Evolutionary conservation across 352 stramenopile genomes (phyloP), one percentile per base, ranked within the genome.

Genomic region (Pythium vanterpoolii): DNA sequence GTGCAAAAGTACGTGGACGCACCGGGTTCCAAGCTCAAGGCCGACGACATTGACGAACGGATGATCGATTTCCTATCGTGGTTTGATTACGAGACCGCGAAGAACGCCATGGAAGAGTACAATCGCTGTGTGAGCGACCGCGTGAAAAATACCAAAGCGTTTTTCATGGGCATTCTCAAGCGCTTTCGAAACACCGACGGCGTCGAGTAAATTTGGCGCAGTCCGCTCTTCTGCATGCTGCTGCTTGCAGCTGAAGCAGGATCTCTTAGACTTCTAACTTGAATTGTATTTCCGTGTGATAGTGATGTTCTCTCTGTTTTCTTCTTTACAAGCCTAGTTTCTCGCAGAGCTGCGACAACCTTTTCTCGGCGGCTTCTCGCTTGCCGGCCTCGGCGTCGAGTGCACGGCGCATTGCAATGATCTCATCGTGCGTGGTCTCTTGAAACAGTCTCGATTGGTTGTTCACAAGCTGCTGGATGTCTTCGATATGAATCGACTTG

Each of bases 101-200:
- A 93, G 71, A 74, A 68, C 16, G 78, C 86, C 27, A 68, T 95
- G 4, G 80, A 93, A 1, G 86, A 93, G 73, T 93, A 87, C 72
- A 87, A 90, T 62, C 71, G 70, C 13, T 84, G 83, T 46, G 76
- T 93, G 13, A 77, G 66, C 42, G 79, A 92, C 30, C 78, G 69
- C 49, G 85, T 95, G 62, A 71, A 79, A 46, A 95, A 95, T 64
- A 84, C 83, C 48, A 90, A 91, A 67, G 83, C 86, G 8, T 95
- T 95, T 53, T 95, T 95, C 66, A 95, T 95, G 86, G 86, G 86
- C 27, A 95, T 95, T 52, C 69, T 95, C 54, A 95, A 95, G 76
- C 86, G 86, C 24, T 95, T 93, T 69, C 77, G 83, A 30, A 63
- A 87, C 64, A 95, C 83, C 0, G 83, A 93, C 39, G 83, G 85